phyloP scores from a whole-genome alignment of 345 rosid species.

The Litchi chinensis region DNA sequence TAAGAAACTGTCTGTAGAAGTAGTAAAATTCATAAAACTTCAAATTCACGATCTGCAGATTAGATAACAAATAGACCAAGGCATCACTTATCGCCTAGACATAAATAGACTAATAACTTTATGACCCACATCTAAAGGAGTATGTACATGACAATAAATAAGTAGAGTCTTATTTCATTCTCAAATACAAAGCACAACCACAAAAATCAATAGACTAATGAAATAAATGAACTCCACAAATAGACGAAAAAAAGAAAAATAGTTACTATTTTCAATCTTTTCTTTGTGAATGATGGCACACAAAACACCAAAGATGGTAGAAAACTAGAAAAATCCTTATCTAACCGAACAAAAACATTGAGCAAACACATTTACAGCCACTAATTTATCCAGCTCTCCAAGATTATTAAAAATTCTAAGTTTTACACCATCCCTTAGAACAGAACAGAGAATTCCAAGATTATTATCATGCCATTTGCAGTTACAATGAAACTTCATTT shows the following conservation, averaged over 20 bases:
- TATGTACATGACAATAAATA: background rate
- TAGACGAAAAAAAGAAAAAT: too few species aligned
- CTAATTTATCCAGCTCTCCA: background rate
- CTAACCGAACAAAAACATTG: background rate
- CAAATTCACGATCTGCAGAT: background rate
- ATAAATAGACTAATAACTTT: too few species aligned
- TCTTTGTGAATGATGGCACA: background rate
- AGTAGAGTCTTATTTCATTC: background rate
- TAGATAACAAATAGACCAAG: background rate
- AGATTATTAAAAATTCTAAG: background rate
- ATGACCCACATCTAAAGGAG: too few species aligned
- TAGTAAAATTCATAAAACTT: background rate
- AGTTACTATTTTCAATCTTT: background rate
- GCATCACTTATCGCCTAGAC: too few species aligned
- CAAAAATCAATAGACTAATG: background rate
- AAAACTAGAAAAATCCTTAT: background rate
- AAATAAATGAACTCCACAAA: background rate
- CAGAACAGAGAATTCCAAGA: too few species aligned
- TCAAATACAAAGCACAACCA: background rate
- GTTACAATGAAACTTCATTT: too few species aligned
- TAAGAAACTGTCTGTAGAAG: background rate
- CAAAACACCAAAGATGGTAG: background rate
- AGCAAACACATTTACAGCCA: background rate
- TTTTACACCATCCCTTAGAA: background rate
- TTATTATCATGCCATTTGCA: too few species aligned